Percentiles rank a stretch among this genome's conserved stretches.
These are phyloP conservation scores for Coniochaeta sp. DNA, from an alignment of 2,329 filamentous ascomycete genomes.

Conservation along the genomic window DNA sequence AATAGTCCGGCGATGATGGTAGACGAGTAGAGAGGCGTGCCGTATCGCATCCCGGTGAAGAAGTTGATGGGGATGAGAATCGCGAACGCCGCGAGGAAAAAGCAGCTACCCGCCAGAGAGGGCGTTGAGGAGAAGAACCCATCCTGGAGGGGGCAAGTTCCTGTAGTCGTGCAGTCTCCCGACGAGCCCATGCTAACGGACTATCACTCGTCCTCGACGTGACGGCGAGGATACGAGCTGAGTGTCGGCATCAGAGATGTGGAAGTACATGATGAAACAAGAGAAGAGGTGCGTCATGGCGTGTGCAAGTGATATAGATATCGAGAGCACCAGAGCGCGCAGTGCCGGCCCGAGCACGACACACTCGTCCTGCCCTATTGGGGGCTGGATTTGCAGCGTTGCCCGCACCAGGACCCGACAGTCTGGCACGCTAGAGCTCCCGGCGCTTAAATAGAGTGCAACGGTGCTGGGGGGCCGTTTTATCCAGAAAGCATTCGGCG, in stretches of 20 bases:
- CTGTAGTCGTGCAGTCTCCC: constrained; percentile 11
- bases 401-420: neutral
- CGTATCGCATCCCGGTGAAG: constrained; percentile 14
- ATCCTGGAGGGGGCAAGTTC: constrained; percentile 10
- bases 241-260: neutral
- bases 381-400: neutral
- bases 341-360: neutral
- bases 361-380: neutral
- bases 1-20: constrained; percentile 31
- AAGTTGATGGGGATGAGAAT: constrained; percentile 14
- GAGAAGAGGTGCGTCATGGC: neutral
- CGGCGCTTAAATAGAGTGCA: constrained; percentile 2
- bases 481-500: constrained; percentile 1
- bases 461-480: neutral
- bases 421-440: neutral
- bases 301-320: neutral
- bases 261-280: neutral
- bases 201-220: neutral
- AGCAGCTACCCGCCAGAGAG: constrained; percentile 13
- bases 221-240: neutral
- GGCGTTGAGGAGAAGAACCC: constrained; percentile 12
- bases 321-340: neutral
- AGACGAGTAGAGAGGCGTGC: constrained; percentile 30
- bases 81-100: constrained; percentile 18
- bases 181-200: constrained; percentile 9